Percentiles rank a stretch among this genome's conserved stretches.
These are phyloP conservation scores for Aschersonia sp. DNA, from an alignment of 2,329 filamentous ascomycete genomes.

Conservation along the genomic window DNA sequence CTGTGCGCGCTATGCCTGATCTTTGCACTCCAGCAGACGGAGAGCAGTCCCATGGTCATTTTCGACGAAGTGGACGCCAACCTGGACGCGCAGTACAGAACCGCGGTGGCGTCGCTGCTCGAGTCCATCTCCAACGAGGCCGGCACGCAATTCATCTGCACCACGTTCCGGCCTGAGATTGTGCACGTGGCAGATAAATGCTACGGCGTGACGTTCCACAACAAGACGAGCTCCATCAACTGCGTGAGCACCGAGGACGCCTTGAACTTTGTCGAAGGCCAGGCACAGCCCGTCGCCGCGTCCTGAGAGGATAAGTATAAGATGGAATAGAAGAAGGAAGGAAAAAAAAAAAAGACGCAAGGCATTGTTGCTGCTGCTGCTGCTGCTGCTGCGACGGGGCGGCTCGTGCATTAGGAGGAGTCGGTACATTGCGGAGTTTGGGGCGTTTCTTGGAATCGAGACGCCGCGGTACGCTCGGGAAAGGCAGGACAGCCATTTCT, in stretches of 20 bases:
- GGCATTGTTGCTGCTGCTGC: no score
- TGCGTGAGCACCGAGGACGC: slow-evolving; percentile 80
- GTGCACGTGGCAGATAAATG: slow-evolving; percentile 91
- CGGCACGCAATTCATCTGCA: slow-evolving; percentile 84
- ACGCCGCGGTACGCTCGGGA: no score
- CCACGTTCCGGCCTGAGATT: slow-evolving; percentile 95
- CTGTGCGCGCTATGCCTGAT: slow-evolving; percentile 93
- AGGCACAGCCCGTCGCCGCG: slow-evolving; percentile 26
- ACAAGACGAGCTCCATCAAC: slow-evolving; percentile 90
- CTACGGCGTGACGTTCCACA: slow-evolving; percentile 86
- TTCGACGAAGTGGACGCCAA: slow-evolving; percentile 99
- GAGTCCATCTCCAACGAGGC: slow-evolving; percentile 58
- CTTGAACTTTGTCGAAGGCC: slow-evolving; percentile 85
- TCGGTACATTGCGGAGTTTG: no score
- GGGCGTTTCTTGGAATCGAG: no score
- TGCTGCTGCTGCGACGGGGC: no score
- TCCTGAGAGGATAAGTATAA: neutral
- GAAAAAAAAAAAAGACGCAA: no score
- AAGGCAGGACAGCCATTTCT: no score
- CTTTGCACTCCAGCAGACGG: slow-evolving; percentile 96
- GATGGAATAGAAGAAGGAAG: no score
- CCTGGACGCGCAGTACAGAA: slow-evolving; percentile 92
- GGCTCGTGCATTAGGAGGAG: no score
- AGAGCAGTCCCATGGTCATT: slow-evolving; percentile 95
- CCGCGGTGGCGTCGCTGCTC: slow-evolving; percentile 82